Evolutionary conservation across 148 eudicot genomes (phyloP).

Genomic region (Rheum nobile): DNA sequence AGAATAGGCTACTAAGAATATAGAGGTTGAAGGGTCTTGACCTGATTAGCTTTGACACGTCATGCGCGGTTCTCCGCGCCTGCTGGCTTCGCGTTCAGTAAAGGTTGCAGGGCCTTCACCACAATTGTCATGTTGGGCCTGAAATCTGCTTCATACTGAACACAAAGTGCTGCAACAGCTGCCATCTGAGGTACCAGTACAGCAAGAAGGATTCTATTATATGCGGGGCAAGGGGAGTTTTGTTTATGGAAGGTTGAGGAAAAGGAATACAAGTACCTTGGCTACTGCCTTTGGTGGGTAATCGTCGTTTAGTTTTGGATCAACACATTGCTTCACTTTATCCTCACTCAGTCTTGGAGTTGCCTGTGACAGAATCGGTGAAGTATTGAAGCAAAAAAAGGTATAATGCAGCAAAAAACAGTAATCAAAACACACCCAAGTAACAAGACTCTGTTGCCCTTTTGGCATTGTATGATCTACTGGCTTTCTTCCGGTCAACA

Average conservation of each 20-base stretch:
- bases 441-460: conserved; percentile 92
- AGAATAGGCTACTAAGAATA: not conserved
- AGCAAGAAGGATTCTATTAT: too few species aligned
- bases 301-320: conserved; percentile 69
- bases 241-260: not conserved
- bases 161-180: conserved; percentile 94
- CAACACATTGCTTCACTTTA: conserved; percentile 92
- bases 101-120: conserved; percentile 93
- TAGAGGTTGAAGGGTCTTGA: not conserved
- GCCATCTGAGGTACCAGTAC: conserved; percentile 48
- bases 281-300: conserved; percentile 93
- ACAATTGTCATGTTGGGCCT: conserved; percentile 96
- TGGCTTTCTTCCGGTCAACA: conserved; percentile 91
- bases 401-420: not conserved
- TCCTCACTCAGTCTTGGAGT: conserved; percentile 94
- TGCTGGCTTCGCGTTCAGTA: conserved; percentile 49
- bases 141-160: conserved; percentile 92
- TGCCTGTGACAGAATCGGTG: conserved; percentile 23
- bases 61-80: not conserved
- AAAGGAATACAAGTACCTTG: conserved; percentile 14
- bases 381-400: not conserved
- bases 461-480: conserved; percentile 97
- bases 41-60: not conserved
- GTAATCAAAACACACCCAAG: conserved; percentile 45
- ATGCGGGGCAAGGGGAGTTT: too few species aligned